Evolutionary conservation across 2,329 filamentous ascomycete species (phyloP), one percentile per base, ranked within the genome.

Genomic region (Fusarium illudens): DNA sequence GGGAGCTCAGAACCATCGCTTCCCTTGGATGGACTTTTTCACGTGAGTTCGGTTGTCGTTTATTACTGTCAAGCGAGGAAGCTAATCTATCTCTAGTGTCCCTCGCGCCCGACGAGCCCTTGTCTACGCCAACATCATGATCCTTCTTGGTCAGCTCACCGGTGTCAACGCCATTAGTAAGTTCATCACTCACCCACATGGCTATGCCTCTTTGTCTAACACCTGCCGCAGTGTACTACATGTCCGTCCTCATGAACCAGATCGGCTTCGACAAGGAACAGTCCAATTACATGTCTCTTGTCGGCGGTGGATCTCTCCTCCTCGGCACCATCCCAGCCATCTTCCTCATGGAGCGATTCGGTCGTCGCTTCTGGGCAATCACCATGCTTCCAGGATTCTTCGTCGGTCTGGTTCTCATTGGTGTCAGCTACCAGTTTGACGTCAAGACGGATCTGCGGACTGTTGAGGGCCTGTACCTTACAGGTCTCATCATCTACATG

Each of bases 321-420:
- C 71, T 93, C 15, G 90, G 89, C 20, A 90, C 89, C 0, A 89
- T 92, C 32, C 89, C 89, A 0, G 89, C 89, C 0, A 87, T 90
- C 58, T 84, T 91, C 74, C 86, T 86, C 66, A 93, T 93, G 90
- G 90, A 93, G 73, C 86, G 83, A 3, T 92, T 89, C 50, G 90
- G 90, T 12, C 88, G 90, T 20, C 87, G 90, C 4, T 92, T 92
- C 84, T 92, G 90, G 90, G 90, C 90, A 30, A 90, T 89, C 64
- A 84, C 83, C 5, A 92, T 91, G 86, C 80, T 93, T 37, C 90
- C 90, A 0, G 88, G 89, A 0, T 92, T 92, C 82, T 90, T 92
- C 71, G 75, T 92, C 44, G 90, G 90, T 15, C 82, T 92, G 0
- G 77, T 92, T 10, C 80, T 92, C 22, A 89, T 92, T 62, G 90